A percentile compares a stretch with the other conserved stretches of the same genome.
These are phyloP conservation scores for Phytopythium montanum DNA, from an alignment of 352 stramenopile genomes.

Conservation along the genomic window DNA sequence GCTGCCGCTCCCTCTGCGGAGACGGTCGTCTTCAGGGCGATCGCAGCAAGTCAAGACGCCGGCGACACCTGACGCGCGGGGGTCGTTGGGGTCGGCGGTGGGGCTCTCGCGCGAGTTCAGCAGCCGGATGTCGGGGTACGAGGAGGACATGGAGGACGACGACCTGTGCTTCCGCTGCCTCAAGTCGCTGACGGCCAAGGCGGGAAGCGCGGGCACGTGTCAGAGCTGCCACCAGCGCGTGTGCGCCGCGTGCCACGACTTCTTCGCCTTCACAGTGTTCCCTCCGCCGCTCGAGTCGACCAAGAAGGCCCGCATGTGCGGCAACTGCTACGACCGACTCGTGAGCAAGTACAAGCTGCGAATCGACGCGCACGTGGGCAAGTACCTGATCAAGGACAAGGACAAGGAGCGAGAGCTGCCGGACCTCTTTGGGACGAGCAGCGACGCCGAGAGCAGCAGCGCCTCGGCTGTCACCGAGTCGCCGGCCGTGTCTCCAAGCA, in stretches of 20 bases:
- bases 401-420: conserved; percentile 27
- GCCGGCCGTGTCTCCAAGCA: not conserved
- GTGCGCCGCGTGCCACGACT: conserved; percentile 47
- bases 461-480: not conserved
- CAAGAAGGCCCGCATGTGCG: conserved; percentile 62
- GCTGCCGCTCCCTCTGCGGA: conserved; percentile 12
- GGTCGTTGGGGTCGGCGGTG: not conserved
- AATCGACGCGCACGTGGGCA: conserved; percentile 62
- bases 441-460: conserved; percentile 3
- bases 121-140: conserved; percentile 16
- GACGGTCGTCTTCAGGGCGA: conserved; percentile 10
- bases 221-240: conserved; percentile 68
- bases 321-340: conserved; percentile 60
- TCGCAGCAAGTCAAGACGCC: not conserved
- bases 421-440: conserved; percentile 17
- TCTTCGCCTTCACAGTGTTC: conserved; percentile 70
- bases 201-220: conserved; percentile 23
- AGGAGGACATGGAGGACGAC: conserved; percentile 43
- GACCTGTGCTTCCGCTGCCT: conserved; percentile 66
- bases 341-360: conserved; percentile 63
- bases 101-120: conserved; percentile 5
- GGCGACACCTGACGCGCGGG: not conserved
- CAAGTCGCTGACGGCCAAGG: conserved; percentile 19
- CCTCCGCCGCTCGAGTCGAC: conserved; percentile 56
- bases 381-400: conserved; percentile 59